Conservation (phyloP, 2,329 filamentous ascomycete genomes). For the Orbilia javanica region DNA sequence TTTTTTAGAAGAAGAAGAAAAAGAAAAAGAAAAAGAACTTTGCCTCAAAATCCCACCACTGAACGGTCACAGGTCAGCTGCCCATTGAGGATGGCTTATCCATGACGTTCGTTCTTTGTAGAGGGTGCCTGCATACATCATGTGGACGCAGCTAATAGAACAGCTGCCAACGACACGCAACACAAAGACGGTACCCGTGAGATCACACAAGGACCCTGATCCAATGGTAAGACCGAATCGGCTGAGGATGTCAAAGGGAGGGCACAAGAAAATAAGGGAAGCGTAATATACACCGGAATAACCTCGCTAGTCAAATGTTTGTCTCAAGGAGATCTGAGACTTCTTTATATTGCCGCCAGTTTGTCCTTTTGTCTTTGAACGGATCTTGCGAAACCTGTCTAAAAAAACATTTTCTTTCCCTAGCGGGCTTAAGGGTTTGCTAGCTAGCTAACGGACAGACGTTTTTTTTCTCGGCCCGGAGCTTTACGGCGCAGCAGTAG, state of each 20-base stretch:
- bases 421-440: slow-evolving; percentile 4
- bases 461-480: slow-evolving; percentile 9
- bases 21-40: neutral
- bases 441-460: slow-evolving; percentile 1
- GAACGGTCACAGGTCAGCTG: slow-evolving; percentile 24
- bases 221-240: slow-evolving; percentile 17
- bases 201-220: slow-evolving; percentile 21
- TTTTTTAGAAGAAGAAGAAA: no score
- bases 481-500: slow-evolving; percentile 5
- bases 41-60: neutral
- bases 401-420: neutral
- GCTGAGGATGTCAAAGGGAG: neutral
- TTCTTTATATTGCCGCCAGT: slow-evolving; percentile 23
- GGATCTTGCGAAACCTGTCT: slow-evolving; percentile 5
- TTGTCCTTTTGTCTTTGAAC: slow-evolving; percentile 23
- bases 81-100: slow-evolving; percentile 21
- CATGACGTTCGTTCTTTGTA: slow-evolving; percentile 5
- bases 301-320: slow-evolving; percentile 5
- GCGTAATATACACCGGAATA: neutral
- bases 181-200: slow-evolving; percentile 51
- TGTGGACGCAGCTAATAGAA: slow-evolving; percentile 30
- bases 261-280: neutral
- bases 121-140: slow-evolving; percentile 47
- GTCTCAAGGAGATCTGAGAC: slow-evolving; percentile 20
- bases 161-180: slow-evolving; percentile 59